Percentiles rank a stretch among this genome's conserved stretches.
These are phyloP conservation scores for Tarenaya hassleriana DNA, from an alignment of 345 rosid genomes.

Conservation along the genomic window DNA sequence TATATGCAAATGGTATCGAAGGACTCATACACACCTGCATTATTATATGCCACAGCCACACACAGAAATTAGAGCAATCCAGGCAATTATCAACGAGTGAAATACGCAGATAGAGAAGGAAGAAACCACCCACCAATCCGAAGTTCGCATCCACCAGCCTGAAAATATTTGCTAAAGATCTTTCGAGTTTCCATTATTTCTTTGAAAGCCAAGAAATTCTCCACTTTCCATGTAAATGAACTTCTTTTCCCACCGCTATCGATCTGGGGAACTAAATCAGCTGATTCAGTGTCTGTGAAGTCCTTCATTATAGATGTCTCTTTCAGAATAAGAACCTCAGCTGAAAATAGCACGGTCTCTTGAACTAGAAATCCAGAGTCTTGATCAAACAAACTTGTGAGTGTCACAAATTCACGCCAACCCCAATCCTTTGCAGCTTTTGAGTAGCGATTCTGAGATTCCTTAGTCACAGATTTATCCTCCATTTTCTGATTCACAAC, in stretches of 20 bases:
- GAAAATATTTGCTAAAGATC: slow-evolving; percentile 96
- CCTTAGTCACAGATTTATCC: slow-evolving; percentile 95
- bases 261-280: slow-evolving; percentile 35
- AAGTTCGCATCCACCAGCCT: slow-evolving; percentile 99
- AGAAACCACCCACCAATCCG: slow-evolving; percentile 68
- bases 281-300: slow-evolving; percentile 46
- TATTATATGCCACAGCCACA: slow-evolving; percentile 25
- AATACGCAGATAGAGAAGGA: slow-evolving; percentile 19
- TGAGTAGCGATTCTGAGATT: slow-evolving; percentile 97
- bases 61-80: slow-evolving; percentile 26
- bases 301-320: slow-evolving; percentile 87
- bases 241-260: slow-evolving; percentile 63
- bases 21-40: slow-evolving; percentile 97
- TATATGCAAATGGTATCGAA: slow-evolving; percentile 99
- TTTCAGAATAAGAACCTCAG: slow-evolving; percentile 98
- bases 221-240: slow-evolving; percentile 99
- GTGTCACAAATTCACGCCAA: slow-evolving; percentile 99
- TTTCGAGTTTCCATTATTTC: slow-evolving; percentile 99
- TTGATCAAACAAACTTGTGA: slow-evolving; percentile 95
- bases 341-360: slow-evolving; percentile 87
- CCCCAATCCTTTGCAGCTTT: slow-evolving; percentile 99
- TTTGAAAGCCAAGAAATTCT: slow-evolving; percentile 91
- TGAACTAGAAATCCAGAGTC: slow-evolving; percentile 98
- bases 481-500: slow-evolving; percentile 88
- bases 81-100: slow-evolving; percentile 20